Base-by-base conservation (phyloP, 495 filamentous ascomycete species). In the Aspergillus kassunensis region DNA sequence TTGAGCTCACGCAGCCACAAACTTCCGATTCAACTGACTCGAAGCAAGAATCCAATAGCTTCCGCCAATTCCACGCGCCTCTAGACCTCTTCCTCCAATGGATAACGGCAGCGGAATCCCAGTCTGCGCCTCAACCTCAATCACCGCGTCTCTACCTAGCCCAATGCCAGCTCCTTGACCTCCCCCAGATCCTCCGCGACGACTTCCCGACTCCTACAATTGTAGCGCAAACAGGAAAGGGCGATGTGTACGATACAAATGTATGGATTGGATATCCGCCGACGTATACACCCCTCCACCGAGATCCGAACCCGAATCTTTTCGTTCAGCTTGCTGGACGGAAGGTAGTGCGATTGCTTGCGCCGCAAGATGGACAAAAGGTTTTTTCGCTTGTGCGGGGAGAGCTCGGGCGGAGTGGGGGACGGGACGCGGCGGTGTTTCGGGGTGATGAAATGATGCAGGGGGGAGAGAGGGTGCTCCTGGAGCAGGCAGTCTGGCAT, bases 401-500 rank as follows among this genome's bases (percentile, higher is more conserved):
- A 33, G 50, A 63, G 35, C 52, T 87, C 12, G 75, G 79, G 2
- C 59, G 63, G 19, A 59, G 61, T 23, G 71, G 71, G 0, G 44
- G 55, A 39, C 62, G 63, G 16, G 63, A 63, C 8, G 79, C 77
- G 56, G 74, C 82, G 18, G 70, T 72, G 16, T 79, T 96, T 48
- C 75, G 89, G 44, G 89, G 88, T 0, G 78, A 84, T n/a, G 91
- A 96, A 62, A 97, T 97, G 93, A 96, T 97, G 91, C 74, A 80
- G 25, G 90, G 89, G 0, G 60, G 61, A 6, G 86, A 95, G 66
- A 82, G 79, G 54, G 69, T 70, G n/a, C 61, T 77, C 37, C 61
- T 96, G 4, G 83, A 89, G 57, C 64, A 74, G 3, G 79, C 74
- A 4, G 79, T 97, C 13, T 98, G 93, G 93, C 73, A 68, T 2